Evolutionary conservation across 371 early-diverging fungal species (phyloP), one percentile per base, ranked within the genome.

Genomic region (Synchytrium microbalum): DNA sequence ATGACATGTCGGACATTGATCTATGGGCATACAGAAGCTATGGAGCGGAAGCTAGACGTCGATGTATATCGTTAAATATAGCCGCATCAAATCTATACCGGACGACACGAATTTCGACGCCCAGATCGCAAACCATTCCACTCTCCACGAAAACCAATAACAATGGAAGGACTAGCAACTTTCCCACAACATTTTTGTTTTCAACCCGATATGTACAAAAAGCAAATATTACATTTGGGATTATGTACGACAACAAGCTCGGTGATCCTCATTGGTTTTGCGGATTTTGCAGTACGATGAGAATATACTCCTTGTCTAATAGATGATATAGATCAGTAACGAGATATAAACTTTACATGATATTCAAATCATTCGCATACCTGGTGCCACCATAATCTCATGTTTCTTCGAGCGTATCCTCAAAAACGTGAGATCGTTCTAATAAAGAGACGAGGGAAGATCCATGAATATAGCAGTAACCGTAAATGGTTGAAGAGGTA

Each of bases 351-450:
- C 54, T 52, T 3, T 51, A 38, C 27, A 54, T 24, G 23, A 30
- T 30, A 28, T n/a, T 19, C 19, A 23, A 5, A 63, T 31, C 25
- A 52, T 32, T 57, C 31, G 32, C 68, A 61, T 81, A 89, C 91
- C 89, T 56, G 93, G 93, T 2, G 92, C 90, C 14, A 95, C 83
- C 93, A 95, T 92, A 58, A 95, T 88, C 74, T 95, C 96, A 71
- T 93, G 92, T 68, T 91, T 91, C 75, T 91, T 92, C 14, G 92
- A 91, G 53, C 96, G 79, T 29, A 95, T 85, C 57, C 96, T 82
- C 62, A 95, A 68, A 71, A 95, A 95, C n/a, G 92, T 92, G 59
- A 95, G 72, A 32, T 93, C 96, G 68, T 95, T 92, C 89, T 75
- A 64, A 2, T 1, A 28, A 62, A 38, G 32, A 13, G 24, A 14